Evolutionary conservation across 495 filamentous ascomycete species (phyloP).

Genomic region (Aspergillus taichungensis): DNA sequence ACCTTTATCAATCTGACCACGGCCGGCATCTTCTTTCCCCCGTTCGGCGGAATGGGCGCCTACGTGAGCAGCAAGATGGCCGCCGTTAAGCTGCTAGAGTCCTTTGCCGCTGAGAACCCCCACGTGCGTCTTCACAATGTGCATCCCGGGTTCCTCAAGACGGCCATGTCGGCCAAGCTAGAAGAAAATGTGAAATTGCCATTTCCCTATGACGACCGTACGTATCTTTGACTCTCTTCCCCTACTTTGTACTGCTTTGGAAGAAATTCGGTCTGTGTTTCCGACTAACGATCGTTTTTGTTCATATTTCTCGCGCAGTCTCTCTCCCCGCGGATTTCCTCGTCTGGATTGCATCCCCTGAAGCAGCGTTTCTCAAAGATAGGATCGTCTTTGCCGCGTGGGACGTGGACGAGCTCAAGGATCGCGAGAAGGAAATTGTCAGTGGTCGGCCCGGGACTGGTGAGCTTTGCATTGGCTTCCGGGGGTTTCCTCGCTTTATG

Average conservation of each 20-base stretch:
- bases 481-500: conserved; percentile 16
- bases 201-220: conserved; percentile 11
- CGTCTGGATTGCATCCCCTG: conserved; percentile 31
- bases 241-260: too few relatives aligned
- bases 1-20: conserved; percentile 25
- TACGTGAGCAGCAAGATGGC: conserved; percentile 34
- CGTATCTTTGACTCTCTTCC: conserved; percentile 3
- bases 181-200: conserved; percentile 9
- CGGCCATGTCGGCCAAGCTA: conserved; percentile 17
- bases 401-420: conserved; percentile 45
- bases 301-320: conserved; percentile 4
- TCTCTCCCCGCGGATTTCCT: conserved; percentile 20
- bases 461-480: conserved; percentile 14
- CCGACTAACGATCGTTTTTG: neutral
- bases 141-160: conserved; percentile 31
- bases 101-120: conserved; percentile 33
- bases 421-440: conserved; percentile 43
- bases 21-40: conserved; percentile 17
- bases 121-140: conserved; percentile 26
- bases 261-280: neutral
- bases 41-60: conserved; percentile 18
- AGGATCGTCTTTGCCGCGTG: conserved; percentile 34
- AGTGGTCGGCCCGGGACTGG: conserved; percentile 13
- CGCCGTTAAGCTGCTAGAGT: conserved; percentile 28
- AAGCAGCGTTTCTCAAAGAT: conserved; percentile 35